Percentiles rank a stretch among this genome's conserved stretches.
Evolutionary conservation across 108 stramenopile species (phyloP).

Genomic region (Nitzschia palea): DNA sequence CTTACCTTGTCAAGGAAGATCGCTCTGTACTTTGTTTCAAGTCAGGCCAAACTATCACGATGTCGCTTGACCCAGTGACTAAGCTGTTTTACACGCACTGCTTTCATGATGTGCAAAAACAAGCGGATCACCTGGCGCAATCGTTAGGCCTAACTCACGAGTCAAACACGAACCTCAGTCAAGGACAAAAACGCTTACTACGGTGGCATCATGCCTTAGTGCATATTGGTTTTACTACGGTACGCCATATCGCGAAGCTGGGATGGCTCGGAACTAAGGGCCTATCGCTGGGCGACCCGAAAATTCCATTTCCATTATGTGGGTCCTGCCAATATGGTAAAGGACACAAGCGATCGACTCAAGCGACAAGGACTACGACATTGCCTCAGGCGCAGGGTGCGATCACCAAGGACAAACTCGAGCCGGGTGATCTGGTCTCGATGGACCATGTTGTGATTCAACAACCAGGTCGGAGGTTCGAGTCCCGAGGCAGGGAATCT

Average conservation of each 20-base stretch:
- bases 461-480: constrained; percentile 28
- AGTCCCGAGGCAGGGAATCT: constrained; percentile 32
- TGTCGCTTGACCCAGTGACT: not conserved
- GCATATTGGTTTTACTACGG: constrained; percentile 9
- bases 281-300: not conserved
- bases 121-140: no score
- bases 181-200: constrained; percentile 39
- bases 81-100: not conserved
- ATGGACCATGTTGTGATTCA: constrained; percentile 41
- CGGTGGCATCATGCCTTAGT: constrained; percentile 34
- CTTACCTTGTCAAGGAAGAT: not conserved
- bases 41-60: not conserved
- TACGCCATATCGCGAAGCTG: not conserved
- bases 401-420: not conserved
- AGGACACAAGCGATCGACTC: not conserved
- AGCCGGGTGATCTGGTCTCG: constrained; percentile 39
- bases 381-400: not conserved
- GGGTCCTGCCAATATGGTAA: constrained; percentile 35
- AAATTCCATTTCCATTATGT: constrained; percentile 9
- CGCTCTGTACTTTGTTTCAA: not conserved
- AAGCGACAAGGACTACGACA: not conserved
- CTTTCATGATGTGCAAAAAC: not conserved
- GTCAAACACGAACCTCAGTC: constrained; percentile 41
- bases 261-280: not conserved
- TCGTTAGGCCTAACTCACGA: not conserved